phyloP scores from a whole-genome alignment of 164 flowering plant genomes.

The Chimonanthus praecox region DNA sequence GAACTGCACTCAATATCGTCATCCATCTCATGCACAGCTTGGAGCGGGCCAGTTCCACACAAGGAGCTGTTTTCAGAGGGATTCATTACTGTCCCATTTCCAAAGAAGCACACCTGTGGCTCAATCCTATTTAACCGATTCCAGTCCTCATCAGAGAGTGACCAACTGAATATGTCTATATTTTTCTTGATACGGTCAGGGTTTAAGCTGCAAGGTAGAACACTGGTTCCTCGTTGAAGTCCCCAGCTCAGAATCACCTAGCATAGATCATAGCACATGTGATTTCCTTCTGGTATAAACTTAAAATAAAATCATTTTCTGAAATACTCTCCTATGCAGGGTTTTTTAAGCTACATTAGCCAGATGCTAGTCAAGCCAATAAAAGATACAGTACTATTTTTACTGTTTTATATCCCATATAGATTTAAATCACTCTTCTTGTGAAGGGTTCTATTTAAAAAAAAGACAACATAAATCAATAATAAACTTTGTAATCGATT shows the following conservation, averaged over 20 bases:
- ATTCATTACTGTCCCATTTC: slow-evolving; percentile 30
- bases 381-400: neutral
- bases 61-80: slow-evolving; percentile 28
- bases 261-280: neutral
- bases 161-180: slow-evolving; percentile 64
- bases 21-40: slow-evolving; percentile 59
- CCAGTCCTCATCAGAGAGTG: slow-evolving; percentile 49
- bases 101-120: slow-evolving; percentile 60
- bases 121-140: slow-evolving; percentile 51
- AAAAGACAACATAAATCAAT: no score
- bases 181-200: slow-evolving; percentile 49
- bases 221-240: slow-evolving; percentile 65
- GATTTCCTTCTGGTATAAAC: neutral
- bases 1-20: slow-evolving; percentile 50
- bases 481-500: no score
- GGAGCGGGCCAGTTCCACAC: slow-evolving; percentile 50
- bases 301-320: neutral
- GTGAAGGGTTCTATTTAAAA: no score
- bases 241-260: slow-evolving; percentile 70
- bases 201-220: slow-evolving; percentile 62
- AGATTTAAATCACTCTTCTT: no score
- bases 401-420: no score
- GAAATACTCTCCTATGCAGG: neutral
- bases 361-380: neutral
- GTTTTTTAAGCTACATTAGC: neutral